Evolutionary conservation across 371 early-diverging fungal species (phyloP).

Genomic region (Mortierella sp.): DNA sequence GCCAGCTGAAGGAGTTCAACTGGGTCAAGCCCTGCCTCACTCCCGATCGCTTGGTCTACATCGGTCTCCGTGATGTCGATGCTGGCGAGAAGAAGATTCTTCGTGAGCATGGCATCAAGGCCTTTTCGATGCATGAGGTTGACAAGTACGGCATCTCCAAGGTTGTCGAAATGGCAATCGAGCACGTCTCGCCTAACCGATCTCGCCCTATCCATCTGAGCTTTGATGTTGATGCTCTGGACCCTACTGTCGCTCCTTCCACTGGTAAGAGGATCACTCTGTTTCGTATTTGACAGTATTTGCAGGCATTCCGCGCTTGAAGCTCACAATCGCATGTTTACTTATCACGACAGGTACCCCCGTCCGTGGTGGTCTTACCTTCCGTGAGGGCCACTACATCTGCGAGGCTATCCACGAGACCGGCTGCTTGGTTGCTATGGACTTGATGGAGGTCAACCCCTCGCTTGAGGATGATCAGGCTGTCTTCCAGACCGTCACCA

Average conservation of each 20-base stretch:
- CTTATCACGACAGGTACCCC: conserved; percentile 78
- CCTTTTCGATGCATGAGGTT: conserved; percentile 97
- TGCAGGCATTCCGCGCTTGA: too few species aligned
- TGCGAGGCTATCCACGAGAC: conserved; percentile 93
- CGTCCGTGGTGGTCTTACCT: conserved; percentile 95
- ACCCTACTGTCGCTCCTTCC: conserved; percentile 94
- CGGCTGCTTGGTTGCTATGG: conserved; percentile 90
- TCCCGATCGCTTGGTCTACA: conserved; percentile 88
- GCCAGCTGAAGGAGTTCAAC: conserved; percentile 74
- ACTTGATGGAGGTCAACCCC: conserved; percentile 96
- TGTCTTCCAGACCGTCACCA: conserved; percentile 85
- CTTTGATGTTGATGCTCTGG: conserved; percentile 97
- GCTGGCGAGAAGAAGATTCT: conserved; percentile 86
- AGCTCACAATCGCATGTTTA: neutral
- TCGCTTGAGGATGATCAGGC: conserved; percentile 78
- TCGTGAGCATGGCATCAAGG: conserved; percentile 83
- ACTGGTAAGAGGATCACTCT: too few species aligned
- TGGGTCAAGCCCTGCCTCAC: conserved; percentile 89
- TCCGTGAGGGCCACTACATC: conserved; percentile 91
- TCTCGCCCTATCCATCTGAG: conserved; percentile 90
- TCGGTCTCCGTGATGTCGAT: conserved; percentile 97
- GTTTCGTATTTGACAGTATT: too few species aligned
- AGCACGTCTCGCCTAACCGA: conserved; percentile 86
- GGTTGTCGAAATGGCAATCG: conserved; percentile 95
- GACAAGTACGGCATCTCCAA: conserved; percentile 95